Evolutionary conservation across 257 asterid species (phyloP), one percentile per base, ranked within the genome.

Genomic region (Primulina tabacum): DNA sequence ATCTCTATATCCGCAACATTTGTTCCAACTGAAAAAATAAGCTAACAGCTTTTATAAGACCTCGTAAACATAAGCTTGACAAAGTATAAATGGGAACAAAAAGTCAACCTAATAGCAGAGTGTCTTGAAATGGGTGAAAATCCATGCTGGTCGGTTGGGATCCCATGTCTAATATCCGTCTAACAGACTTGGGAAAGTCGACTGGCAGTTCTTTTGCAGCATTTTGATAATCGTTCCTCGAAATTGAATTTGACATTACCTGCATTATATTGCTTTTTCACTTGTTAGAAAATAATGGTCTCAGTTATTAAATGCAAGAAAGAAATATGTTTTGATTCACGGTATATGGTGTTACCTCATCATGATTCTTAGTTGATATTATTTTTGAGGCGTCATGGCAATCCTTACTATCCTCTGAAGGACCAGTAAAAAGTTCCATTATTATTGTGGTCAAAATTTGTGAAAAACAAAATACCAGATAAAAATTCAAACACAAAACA

Each of bases 121-220:
- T 81, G 73, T 86, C 88, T 30, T 80, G 79, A 73, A 74, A 73
- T 70, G 97, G 97, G 71, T 90, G 92, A 79, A 90, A 88, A 67
- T 82, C 93, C 88, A 90, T 86, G 84, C 81, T 75, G 56, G 85
- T 85, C 35, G 80, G 81, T 40, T 80, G 43, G 50, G 79, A 82
- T 67, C 70, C 79, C 67, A 79, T 68, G 67, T 82, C 72, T 37
- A 90, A 47, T 69, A 76, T 28, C 30, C 83, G 81, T 62, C 73
- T 82, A 47, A 88, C 83, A 38, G 72, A 76, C 66, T 32, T 75
- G 20, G 97, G 97, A 56, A 90, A 83, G 34, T 80, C 83, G 61
- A 24, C 55, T 35, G 78, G 83, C 59, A 62, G 69, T 68, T 68
- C 81, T 66, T 47, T 59, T 35, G 21, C 70, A 1, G 82, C 74